A percentile compares a stretch with the other conserved stretches of the same genome.
phyloP scores from a whole-genome alignment of 208 protist genomes.

The Trypanosoma theileri region DNA sequence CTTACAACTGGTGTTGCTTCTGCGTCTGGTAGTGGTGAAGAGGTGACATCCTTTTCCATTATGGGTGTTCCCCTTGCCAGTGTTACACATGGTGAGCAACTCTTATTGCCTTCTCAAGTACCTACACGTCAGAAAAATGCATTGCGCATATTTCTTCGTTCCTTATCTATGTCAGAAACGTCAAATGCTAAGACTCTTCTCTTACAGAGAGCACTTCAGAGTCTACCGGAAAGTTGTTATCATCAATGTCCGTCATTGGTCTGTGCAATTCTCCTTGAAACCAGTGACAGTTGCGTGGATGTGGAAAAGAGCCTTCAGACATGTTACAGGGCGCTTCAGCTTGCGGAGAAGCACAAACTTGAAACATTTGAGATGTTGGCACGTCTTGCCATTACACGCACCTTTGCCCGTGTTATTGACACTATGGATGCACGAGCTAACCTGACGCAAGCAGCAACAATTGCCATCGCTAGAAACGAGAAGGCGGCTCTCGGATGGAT shows the following conservation, averaged over 20 bases:
- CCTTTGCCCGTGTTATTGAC: constrained; percentile 55
- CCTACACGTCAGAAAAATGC: constrained; percentile 14
- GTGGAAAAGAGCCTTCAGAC: constrained; percentile 46
- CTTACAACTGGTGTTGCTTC: not conserved
- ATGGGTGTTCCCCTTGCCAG: constrained; percentile 31
- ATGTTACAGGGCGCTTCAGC: constrained; percentile 39
- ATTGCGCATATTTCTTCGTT: constrained; percentile 32
- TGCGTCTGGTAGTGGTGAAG: not conserved
- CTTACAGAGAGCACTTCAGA: constrained; percentile 41
- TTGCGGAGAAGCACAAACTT: constrained; percentile 33
- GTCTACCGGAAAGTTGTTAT: constrained; percentile 25
- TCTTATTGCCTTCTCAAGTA: constrained; percentile 16
- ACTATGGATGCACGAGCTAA: constrained; percentile 38
- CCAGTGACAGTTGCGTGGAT: constrained; percentile 44
- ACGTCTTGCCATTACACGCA: constrained; percentile 47
- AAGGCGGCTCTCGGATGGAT: constrained; percentile 48
- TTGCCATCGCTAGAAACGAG: constrained; percentile 37
- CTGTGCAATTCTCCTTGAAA: constrained; percentile 52
- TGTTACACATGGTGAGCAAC: constrained; percentile 20
- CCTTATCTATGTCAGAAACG: constrained; percentile 36
- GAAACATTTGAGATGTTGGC: constrained; percentile 43
- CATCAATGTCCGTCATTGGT: constrained; percentile 37
- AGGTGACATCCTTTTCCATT: constrained; percentile 17
- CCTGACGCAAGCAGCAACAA: constrained; percentile 35
- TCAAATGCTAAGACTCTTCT: constrained; percentile 40